A percentile compares a stretch with the other conserved stretches of the same genome.
phyloP scores from a whole-genome alignment of 441 rosid species.

The Breynia disticha region DNA sequence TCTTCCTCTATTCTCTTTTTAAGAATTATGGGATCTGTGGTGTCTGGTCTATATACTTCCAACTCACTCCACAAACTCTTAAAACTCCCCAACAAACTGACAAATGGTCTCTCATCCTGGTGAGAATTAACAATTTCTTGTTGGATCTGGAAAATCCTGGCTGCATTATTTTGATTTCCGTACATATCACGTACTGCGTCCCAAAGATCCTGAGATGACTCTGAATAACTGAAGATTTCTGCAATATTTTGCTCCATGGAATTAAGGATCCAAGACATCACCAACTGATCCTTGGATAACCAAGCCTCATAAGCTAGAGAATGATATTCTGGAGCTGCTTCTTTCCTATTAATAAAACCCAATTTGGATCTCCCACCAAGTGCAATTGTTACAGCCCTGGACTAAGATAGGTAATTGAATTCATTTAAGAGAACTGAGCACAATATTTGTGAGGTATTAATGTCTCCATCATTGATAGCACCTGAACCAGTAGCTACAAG shows the following conservation, averaged over 20 bases:
- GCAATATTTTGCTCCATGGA: neutral
- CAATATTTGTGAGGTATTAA: neutral
- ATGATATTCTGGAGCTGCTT: no score
- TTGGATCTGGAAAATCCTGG: neutral
- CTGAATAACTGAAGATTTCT: neutral
- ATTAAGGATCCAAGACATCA: slow-evolving; percentile 4
- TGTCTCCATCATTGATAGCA: neutral
- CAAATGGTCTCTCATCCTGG: neutral
- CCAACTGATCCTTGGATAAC: neutral
- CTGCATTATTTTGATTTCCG: neutral
- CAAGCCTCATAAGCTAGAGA: neutral
- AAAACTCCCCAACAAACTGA: neutral
- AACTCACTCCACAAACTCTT: neutral
- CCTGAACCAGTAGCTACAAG: no score
- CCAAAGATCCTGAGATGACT: neutral
- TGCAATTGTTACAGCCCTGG: neutral
- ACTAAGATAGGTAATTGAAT: neutral
- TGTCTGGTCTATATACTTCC: neutral
- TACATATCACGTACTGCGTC: neutral
- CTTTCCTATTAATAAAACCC: neutral
- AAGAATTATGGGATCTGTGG: neutral
- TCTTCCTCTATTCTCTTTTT: neutral
- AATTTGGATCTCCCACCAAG: neutral
- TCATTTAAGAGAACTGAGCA: neutral
- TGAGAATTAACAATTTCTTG: neutral